Conservation (phyloP, 148 eudicot genomes). For the Nepenthes gracilis region DNA sequence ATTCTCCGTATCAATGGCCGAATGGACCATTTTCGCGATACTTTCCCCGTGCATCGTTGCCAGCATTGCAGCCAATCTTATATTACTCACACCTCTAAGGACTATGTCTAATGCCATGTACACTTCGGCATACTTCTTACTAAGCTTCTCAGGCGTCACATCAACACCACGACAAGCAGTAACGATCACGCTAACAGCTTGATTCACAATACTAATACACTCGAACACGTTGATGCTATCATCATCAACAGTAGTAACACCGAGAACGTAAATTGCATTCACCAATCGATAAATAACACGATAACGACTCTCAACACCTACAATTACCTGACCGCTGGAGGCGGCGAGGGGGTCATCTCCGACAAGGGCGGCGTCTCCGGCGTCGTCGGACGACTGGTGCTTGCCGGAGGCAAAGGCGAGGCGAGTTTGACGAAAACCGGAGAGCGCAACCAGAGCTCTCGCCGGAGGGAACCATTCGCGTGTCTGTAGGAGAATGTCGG, state of each 20-base stretch:
- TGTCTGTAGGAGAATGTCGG: slow-evolving; percentile 84
- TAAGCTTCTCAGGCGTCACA: slow-evolving; percentile 70
- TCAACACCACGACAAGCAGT: slow-evolving; percentile 81
- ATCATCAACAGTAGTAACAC: slow-evolving; percentile 71
- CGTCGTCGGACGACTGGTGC: slow-evolving; percentile 26
- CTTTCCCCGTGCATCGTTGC: slow-evolving; percentile 78
- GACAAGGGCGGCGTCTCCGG: slow-evolving; percentile 46
- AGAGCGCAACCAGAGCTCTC: slow-evolving; percentile 78
- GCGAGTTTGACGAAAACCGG: slow-evolving; percentile 73
- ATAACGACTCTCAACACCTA: slow-evolving; percentile 67
- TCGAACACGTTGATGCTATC: slow-evolving; percentile 60
- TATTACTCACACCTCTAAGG: slow-evolving; percentile 76
- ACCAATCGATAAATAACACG: slow-evolving; percentile 85
- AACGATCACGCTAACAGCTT: slow-evolving; percentile 66
- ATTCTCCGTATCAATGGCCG: slow-evolving; percentile 63
- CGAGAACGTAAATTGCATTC: slow-evolving; percentile 73
- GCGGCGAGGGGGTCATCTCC: slow-evolving; percentile 94
- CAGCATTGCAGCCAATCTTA: slow-evolving; percentile 83
- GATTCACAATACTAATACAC: slow-evolving; percentile 82
- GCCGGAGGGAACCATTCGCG: slow-evolving; percentile 98
- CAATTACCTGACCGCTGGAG: slow-evolving; percentile 81
- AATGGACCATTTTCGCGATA: slow-evolving; percentile 91
- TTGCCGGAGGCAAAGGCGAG: slow-evolving; percentile 48
- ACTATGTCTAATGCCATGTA: slow-evolving; percentile 96
- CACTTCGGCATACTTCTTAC: slow-evolving; percentile 78